Base-by-base conservation (phyloP, 169 alveolate genomes). In the Eimeria falciformis region DNA sequence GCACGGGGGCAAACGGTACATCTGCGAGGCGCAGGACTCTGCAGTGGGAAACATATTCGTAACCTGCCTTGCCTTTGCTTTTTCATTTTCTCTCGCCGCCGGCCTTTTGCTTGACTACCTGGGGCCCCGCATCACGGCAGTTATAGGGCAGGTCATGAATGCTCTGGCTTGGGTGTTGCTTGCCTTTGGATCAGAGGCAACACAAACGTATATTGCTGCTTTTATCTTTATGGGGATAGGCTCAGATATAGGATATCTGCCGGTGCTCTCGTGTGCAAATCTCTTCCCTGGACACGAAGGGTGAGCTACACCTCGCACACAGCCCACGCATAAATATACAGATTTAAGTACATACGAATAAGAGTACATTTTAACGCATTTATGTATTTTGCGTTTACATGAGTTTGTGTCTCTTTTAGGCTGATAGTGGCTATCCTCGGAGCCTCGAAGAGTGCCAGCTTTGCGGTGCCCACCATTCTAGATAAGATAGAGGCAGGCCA, bases 201-300 rank as follows among this genome's bases (percentile, higher is more conserved):
- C 71, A 33, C 79, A 91, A 33, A 81, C 90, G 18, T 91, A 91
- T 79, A 47, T 69, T n/a, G 83, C 90, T 17, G 94, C 94, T 5
- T 91, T 91, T 47, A 82, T 91, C 53, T 71, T 91, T 46, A 91
- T 91, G 91, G 94, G 94, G 6, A 66, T 84, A 50, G 94, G 94
- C 46, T 77, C 94, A 33, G 94, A 91, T 68, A 81, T 81, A 37
- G 92, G 94, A n/a, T 83, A 91, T 29, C 82, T 91, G 53, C 94
- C 94, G 21, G 73, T 81, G 7, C 94, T 91, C 58, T 81, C 88
- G 12, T 58, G 85, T 5, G 91, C 94, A 46, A 91, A 91, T 66
- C 84, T 91, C 84, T 91, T 91, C 68, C 92, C 91, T 21, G 94
- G 94, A 65, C 88, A 84, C 37, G 88, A 81, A 65, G 94, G 94